Evolutionary conservation across 768 basidiomycete genomes (phyloP), one percentile per base, ranked within the genome.

Genomic region (Termitomyces bulborhizus): DNA sequence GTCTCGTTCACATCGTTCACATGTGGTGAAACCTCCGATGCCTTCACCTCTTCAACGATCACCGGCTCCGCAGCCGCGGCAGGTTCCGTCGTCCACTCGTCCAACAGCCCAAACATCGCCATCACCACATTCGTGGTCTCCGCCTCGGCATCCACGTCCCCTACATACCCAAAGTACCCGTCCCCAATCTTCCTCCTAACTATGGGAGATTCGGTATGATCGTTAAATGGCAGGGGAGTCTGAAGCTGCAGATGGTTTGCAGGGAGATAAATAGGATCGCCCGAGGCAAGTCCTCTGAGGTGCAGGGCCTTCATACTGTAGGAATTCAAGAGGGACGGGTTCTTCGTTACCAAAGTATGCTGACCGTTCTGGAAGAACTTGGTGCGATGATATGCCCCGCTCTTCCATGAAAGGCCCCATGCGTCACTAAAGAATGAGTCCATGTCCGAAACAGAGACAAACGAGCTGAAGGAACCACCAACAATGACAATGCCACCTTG

Each of bases 61-160:
- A 13, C 34, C 12, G 12, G 34, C 31, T 32, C 6, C 12, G 12
- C 11, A 39, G 39, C 26, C 29, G 6, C 24, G 8, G 26, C 9
- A 39, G 15, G 24, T 12, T 48, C 21, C n/a, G 6, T 34, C 5
- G 37, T 36, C 24, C 18, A 31, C 8, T 27, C 42, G 12, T 72
- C 69, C 27, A 72, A 61, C 37, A 74, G 52, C 24, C 67, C 69
- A 18, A 71, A 68, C 71, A 77, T 74, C 11, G 73, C 71, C 21
- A 74, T 56, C 29, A 73, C 56, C 9, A 69, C 65, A 18, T 63
- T 66, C 24, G 71, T 73, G 1, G 72, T 71, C 16, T 53, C 62
- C 3, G 62, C 55, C 59, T 76, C 75, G 3, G 62, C 66, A 63
- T 76, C 74, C n/a, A 76, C 73, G 55, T 78, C 75, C 2, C 76